Evolutionary conservation across 2,329 filamentous ascomycete genomes (phyloP).

Genomic region (Aotearoamyces nothofagi): DNA sequence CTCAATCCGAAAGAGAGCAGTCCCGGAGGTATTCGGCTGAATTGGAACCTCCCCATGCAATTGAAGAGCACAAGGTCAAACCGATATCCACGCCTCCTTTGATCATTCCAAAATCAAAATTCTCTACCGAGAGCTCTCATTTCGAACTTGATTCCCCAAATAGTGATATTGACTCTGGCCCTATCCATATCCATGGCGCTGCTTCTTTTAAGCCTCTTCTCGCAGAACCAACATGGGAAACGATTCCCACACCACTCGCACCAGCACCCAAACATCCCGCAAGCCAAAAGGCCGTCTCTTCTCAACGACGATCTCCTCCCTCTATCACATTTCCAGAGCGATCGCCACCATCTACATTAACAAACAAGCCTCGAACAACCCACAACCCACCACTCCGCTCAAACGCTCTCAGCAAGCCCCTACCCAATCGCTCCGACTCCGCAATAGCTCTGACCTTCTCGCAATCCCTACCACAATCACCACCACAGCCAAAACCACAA

Average conservation of each 20-base stretch:
- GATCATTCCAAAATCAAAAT: neutral
- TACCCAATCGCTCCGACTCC: too few species aligned
- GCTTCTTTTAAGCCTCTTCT: slow-evolving; percentile 10
- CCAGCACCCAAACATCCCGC: neutral
- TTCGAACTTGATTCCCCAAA: slow-evolving; percentile 9
- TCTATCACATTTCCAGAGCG: too few species aligned
- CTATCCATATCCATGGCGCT: too few species aligned
- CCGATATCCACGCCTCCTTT: neutral
- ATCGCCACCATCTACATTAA: too few species aligned
- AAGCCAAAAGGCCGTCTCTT: neutral
- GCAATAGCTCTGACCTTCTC: neutral
- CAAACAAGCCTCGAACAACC: too few species aligned
- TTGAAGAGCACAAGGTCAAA: neutral
- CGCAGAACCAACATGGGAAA: slow-evolving; percentile 13
- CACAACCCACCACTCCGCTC: too few species aligned
- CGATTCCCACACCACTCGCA: too few species aligned
- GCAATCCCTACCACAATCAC: neutral
- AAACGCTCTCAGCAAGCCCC: too few species aligned
- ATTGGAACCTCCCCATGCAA: neutral
- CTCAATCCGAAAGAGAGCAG: slow-evolving; percentile 10
- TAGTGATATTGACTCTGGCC: slow-evolving; percentile 6
- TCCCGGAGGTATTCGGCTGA: neutral
- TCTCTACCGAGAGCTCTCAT: slow-evolving; percentile 10
- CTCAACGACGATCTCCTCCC: too few species aligned
- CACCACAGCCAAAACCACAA: slow-evolving; percentile 7